phyloP scores from a whole-genome alignment of 495 filamentous ascomycete species.

The Aspergillus saccharolyticus region DNA sequence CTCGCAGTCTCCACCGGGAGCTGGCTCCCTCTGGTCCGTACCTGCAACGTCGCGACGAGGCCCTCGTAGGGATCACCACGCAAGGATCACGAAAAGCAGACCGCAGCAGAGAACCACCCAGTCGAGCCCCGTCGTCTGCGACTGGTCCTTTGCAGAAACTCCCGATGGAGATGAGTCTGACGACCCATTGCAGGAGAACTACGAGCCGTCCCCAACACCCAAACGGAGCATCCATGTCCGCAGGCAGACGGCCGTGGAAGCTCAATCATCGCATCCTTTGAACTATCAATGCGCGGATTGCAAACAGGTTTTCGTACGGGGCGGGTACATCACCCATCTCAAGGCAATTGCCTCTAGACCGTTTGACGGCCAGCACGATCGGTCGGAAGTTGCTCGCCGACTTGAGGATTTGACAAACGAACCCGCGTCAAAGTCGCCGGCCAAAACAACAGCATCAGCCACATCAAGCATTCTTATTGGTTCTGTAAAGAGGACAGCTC shows the following conservation, averaged over 20 bases:
- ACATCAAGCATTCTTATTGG: background rate
- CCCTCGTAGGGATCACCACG: conserved; percentile 22
- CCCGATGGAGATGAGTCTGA: conserved; percentile 42
- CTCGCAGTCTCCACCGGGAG: conserved; percentile 34
- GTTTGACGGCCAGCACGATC: conserved; percentile 13
- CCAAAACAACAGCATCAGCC: background rate
- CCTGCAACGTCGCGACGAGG: conserved; percentile 18
- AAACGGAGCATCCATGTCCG: conserved; percentile 20
- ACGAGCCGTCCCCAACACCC: conserved; percentile 31
- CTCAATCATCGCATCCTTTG: conserved; percentile 3
- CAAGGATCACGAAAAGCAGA: conserved; percentile 19
- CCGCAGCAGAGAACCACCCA: conserved; percentile 26
- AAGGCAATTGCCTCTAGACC: conserved; percentile 9
- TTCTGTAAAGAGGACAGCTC: background rate
- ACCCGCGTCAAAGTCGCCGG: background rate
- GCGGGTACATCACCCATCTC: conserved; percentile 14
- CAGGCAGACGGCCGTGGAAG: conserved; percentile 18
- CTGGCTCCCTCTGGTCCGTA: conserved; percentile 38
- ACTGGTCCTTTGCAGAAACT: conserved; percentile 42
- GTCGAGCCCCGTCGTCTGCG: conserved; percentile 34
- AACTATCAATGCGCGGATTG: conserved; percentile 12
- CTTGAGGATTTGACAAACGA: conserved; percentile 1
- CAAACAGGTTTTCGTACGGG: conserved; percentile 10
- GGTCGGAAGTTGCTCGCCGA: conserved; percentile 5
- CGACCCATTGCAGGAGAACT: conserved; percentile 41